Evolutionary conservation across 306 rosid genomes (phyloP).

Genomic region (Mimosa bimucronata): DNA sequence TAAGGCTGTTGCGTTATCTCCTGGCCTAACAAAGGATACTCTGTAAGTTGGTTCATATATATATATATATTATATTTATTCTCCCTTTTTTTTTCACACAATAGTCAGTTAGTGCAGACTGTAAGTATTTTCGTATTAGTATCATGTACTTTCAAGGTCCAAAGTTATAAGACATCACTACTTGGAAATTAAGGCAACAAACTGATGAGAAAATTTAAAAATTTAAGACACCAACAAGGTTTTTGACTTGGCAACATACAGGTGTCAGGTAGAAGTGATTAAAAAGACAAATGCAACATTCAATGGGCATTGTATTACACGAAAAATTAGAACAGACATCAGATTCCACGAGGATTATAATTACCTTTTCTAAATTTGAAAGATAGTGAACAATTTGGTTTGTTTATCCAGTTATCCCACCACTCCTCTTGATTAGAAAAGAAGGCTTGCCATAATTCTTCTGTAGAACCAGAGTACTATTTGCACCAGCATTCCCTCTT

Average conservation of each 20-base stretch:
- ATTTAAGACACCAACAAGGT: too few relatives aligned
- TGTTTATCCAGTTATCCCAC: constrained; percentile 23
- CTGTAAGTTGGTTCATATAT: neutral
- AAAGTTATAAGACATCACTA: too few relatives aligned
- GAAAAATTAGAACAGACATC: neutral
- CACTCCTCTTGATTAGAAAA: constrained; percentile 30
- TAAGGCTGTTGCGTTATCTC: neutral
- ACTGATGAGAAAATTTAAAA: too few relatives aligned
- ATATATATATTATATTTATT: too few relatives aligned
- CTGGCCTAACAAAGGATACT: neutral
- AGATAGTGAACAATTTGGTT: neutral
- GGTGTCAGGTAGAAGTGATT: neutral
- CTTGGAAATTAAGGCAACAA: too few relatives aligned
- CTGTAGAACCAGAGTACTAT: constrained; percentile 56
- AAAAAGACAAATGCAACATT: neutral
- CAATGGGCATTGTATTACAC: neutral
- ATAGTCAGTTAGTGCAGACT: too few relatives aligned
- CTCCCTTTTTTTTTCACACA: too few relatives aligned
- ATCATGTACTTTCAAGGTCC: too few relatives aligned
- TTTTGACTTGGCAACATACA: too few relatives aligned
- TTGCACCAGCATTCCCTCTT: constrained; percentile 48
- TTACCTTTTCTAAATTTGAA: neutral
- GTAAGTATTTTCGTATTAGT: too few relatives aligned
- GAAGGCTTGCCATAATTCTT: constrained; percentile 78
- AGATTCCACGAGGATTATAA: neutral